These are phyloP conservation scores for Penicillium manginii DNA, from an alignment of 495 filamentous ascomycete genomes.

Conservation along the genomic window DNA sequence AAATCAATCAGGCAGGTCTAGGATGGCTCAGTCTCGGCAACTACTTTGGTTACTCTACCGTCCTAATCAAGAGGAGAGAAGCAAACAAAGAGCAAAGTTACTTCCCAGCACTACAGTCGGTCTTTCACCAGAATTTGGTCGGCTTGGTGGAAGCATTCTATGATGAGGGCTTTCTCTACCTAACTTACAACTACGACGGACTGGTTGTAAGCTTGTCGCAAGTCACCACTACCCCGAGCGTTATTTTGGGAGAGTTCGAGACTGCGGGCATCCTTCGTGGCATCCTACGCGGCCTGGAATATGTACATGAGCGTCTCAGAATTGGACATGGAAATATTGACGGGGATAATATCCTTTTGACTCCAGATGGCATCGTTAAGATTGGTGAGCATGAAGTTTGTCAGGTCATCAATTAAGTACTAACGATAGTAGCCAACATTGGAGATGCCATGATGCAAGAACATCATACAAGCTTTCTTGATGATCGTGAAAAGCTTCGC, in stretches of 20 bases:
- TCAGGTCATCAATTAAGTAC: neutral
- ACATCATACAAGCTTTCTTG: neutral
- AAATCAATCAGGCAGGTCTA: constrained; percentile 6
- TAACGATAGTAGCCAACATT: constrained; percentile 7
- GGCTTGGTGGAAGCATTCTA: constrained; percentile 11
- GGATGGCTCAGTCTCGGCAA: constrained; percentile 12
- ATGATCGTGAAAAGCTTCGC: constrained; percentile 7
- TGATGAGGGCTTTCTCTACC: neutral
- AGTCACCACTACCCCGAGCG: constrained; percentile 3
- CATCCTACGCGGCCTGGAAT: constrained; percentile 4
- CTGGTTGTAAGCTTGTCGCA: constrained; percentile 9
- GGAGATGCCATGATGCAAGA: constrained; percentile 6
- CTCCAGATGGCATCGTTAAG: constrained; percentile 7
- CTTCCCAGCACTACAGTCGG: constrained; percentile 6
- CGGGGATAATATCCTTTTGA: constrained; percentile 8
- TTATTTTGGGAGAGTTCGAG: constrained; percentile 1
- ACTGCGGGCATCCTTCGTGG: neutral
- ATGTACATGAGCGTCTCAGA: constrained; percentile 1
- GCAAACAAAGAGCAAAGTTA: neutral
- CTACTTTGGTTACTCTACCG: constrained; percentile 11
- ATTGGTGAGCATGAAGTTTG: constrained; percentile 5
- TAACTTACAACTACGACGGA: constrained; percentile 11
- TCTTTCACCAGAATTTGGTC: constrained; percentile 5
- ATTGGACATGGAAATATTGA: constrained; percentile 5
- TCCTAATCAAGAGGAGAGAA: constrained; percentile 9